Conservation (phyloP, 2,329 filamentous ascomycete genomes). For the Fusarium continuum region DNA sequence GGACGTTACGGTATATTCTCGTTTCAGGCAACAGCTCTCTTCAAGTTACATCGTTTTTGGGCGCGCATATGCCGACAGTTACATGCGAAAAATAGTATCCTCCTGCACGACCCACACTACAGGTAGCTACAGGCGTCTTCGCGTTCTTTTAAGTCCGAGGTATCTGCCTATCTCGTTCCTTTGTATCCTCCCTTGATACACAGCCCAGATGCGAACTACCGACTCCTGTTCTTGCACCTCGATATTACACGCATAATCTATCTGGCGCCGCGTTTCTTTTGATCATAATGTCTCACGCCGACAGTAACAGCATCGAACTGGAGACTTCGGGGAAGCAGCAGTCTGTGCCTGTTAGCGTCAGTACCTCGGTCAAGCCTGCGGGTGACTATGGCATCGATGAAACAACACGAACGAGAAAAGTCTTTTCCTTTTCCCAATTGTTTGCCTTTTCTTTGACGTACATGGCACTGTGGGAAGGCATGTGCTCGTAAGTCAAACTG, state of each 20-base stretch:
- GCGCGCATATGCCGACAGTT: not conserved
- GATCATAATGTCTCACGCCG: constrained; percentile 22
- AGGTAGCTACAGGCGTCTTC: not conserved
- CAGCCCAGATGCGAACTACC: not conserved
- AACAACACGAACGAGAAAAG: constrained; percentile 37
- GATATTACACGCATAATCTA: not conserved
- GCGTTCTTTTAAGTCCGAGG: constrained; percentile 10
- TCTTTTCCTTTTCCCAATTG: constrained; percentile 39
- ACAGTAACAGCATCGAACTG: constrained; percentile 31
- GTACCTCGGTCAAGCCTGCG: constrained; percentile 15
- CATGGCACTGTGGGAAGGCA: constrained; percentile 41
- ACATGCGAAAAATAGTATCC: not conserved
- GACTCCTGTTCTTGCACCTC: constrained; percentile 7
- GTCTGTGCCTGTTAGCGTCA: constrained; percentile 14
- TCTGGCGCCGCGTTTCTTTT: not conserved
- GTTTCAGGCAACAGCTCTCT: not conserved
- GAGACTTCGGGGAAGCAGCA: constrained; percentile 21
- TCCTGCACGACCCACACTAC: not conserved
- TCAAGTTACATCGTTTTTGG: not conserved
- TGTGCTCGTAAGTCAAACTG: constrained; percentile 34
- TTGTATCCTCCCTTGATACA: not conserved
- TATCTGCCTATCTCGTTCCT: not conserved
- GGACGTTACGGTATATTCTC: not conserved
- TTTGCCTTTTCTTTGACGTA: constrained; percentile 41
- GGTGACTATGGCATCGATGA: constrained; percentile 25